Evolutionary conservation across 73 alveolate species (phyloP), one percentile per base, ranked within the genome.

Genomic region (Stentor roeselii): DNA sequence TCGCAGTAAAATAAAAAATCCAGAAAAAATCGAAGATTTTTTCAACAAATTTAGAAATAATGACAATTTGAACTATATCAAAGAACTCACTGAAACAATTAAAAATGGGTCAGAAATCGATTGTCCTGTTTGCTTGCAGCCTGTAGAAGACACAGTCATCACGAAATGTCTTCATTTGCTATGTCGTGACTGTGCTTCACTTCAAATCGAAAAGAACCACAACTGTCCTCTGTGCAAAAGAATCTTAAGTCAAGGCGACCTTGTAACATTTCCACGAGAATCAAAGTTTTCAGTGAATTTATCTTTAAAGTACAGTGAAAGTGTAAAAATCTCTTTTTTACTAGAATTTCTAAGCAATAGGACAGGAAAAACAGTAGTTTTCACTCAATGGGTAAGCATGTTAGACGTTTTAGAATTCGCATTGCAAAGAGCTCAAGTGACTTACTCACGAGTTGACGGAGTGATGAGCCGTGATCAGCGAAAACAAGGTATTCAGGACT

Each of bases 341-440:
- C 59, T 88, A 80, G 42, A 84, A 21, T 58, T 86, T 0, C 59
- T 88, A 31, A 3, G 59, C 6, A 41, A 86, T 39, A 86, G 60
- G 3, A 60, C 78, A 75, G 91, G 86, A 3, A 86, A 86, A 32
- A 84, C 93, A 31, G 93, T 91, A 1, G 89, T 91, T 15, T 91
- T 87, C 83, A 82, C 92, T 31, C 82, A 91, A 87, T 91, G 85
- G 74, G 78, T 88, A 38, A 89, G 91, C 3, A 89, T 91, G 93
- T 58, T 91, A 85, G 90, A 91, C 41, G 31, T 91, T 59, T 60
- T 91, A 36, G 94, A 86, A 39, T 60, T 80, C 39, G 93, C 93
- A 84, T 67, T 91, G 60, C 83, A 91, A 31, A 75, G 75, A 41
- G 84, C 60, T 35, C 84, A 86, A 31, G 86, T 91, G 59, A 67